These are phyloP conservation scores for Trichosporon coremiiforme DNA, from an alignment of 1,284 basidiomycete species.

Conservation along the genomic window DNA sequence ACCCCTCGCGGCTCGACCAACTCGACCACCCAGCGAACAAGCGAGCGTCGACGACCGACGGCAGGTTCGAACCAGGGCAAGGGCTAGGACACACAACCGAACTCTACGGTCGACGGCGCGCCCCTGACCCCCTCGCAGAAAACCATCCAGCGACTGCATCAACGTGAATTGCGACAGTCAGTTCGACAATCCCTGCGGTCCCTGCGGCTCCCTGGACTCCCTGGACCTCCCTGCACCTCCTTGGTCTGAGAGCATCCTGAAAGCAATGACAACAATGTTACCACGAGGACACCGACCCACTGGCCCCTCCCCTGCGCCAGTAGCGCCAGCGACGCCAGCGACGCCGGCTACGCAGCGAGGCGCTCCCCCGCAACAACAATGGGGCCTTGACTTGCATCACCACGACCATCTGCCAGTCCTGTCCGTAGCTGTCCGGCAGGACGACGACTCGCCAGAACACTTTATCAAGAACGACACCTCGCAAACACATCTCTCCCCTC, in stretches of 20 bases:
- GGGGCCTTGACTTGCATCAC: background rate
- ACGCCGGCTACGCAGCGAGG: background rate
- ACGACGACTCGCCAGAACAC: background rate
- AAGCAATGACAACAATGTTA: background rate
- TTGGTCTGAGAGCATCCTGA: background rate
- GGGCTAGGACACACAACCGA: background rate
- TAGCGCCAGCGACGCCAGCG: background rate
- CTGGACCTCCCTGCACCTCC: slow-evolving; percentile 7
- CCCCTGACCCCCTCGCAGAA: background rate
- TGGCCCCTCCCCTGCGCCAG: background rate
- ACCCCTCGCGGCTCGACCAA: too few relatives aligned
- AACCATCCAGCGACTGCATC: background rate
- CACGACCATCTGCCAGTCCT: background rate
- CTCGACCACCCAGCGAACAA: too few relatives aligned
- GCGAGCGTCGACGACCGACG: background rate
- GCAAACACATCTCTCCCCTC: background rate
- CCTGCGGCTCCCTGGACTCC: background rate
- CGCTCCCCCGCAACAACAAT: slow-evolving; percentile 5
- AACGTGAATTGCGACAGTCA: background rate
- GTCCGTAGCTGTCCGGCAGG: background rate
- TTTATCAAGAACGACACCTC: background rate
- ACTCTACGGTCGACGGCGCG: background rate
- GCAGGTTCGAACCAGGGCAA: background rate
- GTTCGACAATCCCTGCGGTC: background rate
- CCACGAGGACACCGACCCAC: background rate